These are phyloP conservation scores for Microsporum canis DNA, from an alignment of 2,329 filamentous ascomycete genomes.

Conservation along the genomic window DNA sequence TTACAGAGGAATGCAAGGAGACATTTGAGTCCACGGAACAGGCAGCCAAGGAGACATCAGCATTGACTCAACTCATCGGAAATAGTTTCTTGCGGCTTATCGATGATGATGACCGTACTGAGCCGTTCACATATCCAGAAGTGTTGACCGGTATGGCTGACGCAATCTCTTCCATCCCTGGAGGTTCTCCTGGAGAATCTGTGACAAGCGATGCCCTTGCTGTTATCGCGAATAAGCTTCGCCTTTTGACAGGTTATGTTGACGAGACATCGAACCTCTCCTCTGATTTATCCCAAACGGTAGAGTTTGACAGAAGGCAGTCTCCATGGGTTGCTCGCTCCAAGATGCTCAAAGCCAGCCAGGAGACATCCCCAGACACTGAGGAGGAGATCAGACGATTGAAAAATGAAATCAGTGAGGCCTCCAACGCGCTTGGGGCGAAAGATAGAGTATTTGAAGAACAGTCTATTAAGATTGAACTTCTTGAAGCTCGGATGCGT, in stretches of 20 bases:
- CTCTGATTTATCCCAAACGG: conserved; percentile 57
- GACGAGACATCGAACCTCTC: conserved; percentile 60
- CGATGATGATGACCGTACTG: conserved; percentile 58
- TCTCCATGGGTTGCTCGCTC: conserved; percentile 78
- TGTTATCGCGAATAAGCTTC: conserved; percentile 56
- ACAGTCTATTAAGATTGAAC: conserved; percentile 80
- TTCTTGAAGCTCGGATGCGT: conserved; percentile 75
- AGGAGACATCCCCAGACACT: conserved; percentile 66
- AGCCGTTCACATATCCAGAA: conserved; percentile 56
- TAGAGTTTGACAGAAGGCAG: conserved; percentile 64
- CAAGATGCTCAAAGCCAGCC: conserved; percentile 69
- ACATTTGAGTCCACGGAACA: conserved; percentile 60
- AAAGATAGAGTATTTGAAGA: conserved; percentile 78
- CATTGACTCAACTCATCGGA: conserved; percentile 57
- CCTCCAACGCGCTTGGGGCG: conserved; percentile 57
- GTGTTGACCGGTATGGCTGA: conserved; percentile 49
- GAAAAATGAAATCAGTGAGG: conserved; percentile 68
- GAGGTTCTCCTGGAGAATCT: conserved; percentile 19
- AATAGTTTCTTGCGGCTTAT: conserved; percentile 54
- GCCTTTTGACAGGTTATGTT: conserved; percentile 51
- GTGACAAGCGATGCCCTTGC: conserved; percentile 51
- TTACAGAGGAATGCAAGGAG: conserved; percentile 55
- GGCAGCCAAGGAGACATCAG: conserved; percentile 53
- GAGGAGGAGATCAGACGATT: conserved; percentile 75
- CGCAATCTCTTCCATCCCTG: conserved; percentile 19